Evolutionary conservation across 1,139 yeast genomes (phyloP), one percentile per base, ranked within the genome.

Genomic region (Tardiomyces blankii): DNA sequence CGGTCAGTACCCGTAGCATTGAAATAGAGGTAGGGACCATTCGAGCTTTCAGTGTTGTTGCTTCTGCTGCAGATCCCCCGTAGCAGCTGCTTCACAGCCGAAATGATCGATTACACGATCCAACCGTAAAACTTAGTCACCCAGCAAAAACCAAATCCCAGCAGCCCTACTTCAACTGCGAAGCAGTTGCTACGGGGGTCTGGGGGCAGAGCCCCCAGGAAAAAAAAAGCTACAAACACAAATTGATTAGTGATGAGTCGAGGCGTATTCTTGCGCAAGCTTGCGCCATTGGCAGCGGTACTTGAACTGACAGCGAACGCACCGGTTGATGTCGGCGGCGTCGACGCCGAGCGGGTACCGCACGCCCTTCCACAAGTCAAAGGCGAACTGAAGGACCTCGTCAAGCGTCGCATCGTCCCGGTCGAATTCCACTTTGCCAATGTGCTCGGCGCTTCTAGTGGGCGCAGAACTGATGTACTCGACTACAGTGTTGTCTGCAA

Each of bases 331-430:
- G 19, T 56, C 59, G 7, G 45, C 42, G 2, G 46, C 47, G 8
- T 48, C 47, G 3, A 60, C 62, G 2, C 63, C 63, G 28, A 57
- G 30, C 1, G 66, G 61, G 2, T 43, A 42, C 18, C 63, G 51
- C 6, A 39, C 39, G 28, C 60, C 62, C 14, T 46, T 47, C 60
- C 65, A 61, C 39, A 58, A 56, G 18, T 48, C 54, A 11, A 56
- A 41, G n/a, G 63, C 51, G 46, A 51, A 56, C 5, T 53, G 50
- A 19, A 57, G 16, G 35, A 59, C 42, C 28, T 54, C 51, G 11
- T 46, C 38, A n/a, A 51, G 28, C 6, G 48, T 44, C 2, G 41
- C 47, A 18, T 47, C 50, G 39, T 58, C 57, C 42, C 47, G 57
- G 7, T 40, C 33, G 39, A 54, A 55, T 23, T 48, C 51, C 4